Conservation (phyloP, 2,329 filamentous ascomycete genomes). For the Colletotrichum neosansevieriae region DNA sequence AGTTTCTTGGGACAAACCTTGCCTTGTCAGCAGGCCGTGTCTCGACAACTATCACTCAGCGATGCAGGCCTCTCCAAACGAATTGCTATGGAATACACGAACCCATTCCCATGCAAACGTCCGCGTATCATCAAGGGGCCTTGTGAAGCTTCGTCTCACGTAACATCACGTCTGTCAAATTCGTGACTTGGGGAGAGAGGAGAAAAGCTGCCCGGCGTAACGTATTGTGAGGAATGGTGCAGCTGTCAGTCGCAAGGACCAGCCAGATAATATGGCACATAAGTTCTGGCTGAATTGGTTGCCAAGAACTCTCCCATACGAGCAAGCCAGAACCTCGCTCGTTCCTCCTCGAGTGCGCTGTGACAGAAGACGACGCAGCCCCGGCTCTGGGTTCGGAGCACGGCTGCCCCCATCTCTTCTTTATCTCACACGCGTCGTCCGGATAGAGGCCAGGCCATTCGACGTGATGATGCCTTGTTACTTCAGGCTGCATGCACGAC, state of each 20-base stretch:
- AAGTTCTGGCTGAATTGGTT: slow-evolving; percentile 13
- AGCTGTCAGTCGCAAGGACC: slow-evolving; percentile 10
- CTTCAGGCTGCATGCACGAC: slow-evolving; percentile 20
- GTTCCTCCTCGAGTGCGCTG: neutral
- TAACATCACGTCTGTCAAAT: slow-evolving; percentile 1
- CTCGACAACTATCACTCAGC: neutral
- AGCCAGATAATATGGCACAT: slow-evolving; percentile 13
- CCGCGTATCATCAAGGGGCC: neutral
- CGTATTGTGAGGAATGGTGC: slow-evolving; percentile 27
- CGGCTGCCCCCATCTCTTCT: neutral
- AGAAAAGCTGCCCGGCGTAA: slow-evolving; percentile 27
- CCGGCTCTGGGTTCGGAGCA: neutral
- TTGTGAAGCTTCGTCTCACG: neutral
- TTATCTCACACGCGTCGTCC: neutral
- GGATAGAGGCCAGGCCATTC: neutral
- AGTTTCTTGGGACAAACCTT: neutral
- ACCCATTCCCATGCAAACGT: neutral
- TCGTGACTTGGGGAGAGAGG: neutral
- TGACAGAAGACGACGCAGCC: slow-evolving; percentile 1
- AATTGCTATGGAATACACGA: neutral
- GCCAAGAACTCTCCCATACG: neutral
- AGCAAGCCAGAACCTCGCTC: neutral
- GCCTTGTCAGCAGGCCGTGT: neutral
- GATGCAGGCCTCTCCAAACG: neutral
- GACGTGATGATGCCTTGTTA: neutral